Evolutionary conservation across 2,329 filamentous ascomycete species (phyloP).

Genomic region (Alternaria gaisen): DNA sequence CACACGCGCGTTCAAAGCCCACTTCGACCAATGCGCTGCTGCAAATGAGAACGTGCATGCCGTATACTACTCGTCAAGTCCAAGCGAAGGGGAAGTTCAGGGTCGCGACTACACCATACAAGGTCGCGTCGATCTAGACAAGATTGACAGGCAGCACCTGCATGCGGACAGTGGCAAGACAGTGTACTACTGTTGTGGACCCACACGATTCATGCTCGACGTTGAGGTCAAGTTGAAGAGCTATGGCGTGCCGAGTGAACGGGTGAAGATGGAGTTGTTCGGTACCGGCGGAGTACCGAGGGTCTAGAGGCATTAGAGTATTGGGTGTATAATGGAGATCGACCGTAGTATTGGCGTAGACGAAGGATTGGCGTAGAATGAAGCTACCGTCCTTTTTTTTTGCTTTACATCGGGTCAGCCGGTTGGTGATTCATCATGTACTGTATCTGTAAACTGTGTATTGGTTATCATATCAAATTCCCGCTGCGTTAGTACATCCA

Average conservation of each 20-base stretch:
- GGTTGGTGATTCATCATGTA: background rate
- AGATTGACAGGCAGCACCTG: conserved; percentile 65
- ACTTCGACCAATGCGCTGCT: conserved; percentile 57
- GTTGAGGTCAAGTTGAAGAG: conserved; percentile 62
- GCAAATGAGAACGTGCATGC: conserved; percentile 60
- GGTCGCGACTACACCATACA: conserved; percentile 68
- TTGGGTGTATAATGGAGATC: background rate
- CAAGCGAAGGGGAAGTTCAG: conserved; percentile 53
- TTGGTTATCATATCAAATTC: background rate
- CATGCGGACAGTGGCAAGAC: conserved; percentile 63
- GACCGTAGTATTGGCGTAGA: background rate
- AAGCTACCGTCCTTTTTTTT: background rate
- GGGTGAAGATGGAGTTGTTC: conserved; percentile 74
- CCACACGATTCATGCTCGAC: conserved; percentile 73
- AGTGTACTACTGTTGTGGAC: conserved; percentile 78
- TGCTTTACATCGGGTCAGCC: conserved; percentile 6
- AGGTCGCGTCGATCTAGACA: conserved; percentile 67
- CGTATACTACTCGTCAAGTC: conserved; percentile 67
- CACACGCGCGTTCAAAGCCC: conserved; percentile 64
- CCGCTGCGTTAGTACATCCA: background rate
- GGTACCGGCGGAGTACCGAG: conserved; percentile 50
- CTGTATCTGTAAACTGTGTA: background rate
- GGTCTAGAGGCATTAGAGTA: conserved; percentile 30
- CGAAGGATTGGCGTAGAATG: background rate
- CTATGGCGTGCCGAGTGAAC: conserved; percentile 65